Percentiles rank a stretch among this genome's conserved stretches.
phyloP scores from a whole-genome alignment of 441 rosid genomes.

The Dalechampia spathulata region DNA sequence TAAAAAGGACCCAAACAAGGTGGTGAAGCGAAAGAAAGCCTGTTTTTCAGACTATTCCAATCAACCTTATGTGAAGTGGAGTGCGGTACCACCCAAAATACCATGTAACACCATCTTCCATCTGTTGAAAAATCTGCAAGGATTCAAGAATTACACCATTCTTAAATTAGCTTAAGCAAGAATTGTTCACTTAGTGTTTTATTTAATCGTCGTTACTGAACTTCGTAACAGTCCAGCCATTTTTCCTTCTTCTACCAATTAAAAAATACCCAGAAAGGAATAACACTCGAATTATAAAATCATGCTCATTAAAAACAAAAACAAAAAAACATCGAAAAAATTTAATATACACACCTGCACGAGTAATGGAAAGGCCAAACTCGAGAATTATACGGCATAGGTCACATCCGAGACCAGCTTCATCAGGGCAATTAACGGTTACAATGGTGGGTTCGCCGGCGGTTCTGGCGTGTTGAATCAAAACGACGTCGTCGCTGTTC shows the following conservation, averaged over 20 bases:
- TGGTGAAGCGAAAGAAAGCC: constrained; percentile 52
- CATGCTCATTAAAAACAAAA: too few relatives aligned
- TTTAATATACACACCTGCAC: constrained; percentile 41
- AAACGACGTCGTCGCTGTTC: constrained; percentile 42
- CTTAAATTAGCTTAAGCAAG: too few relatives aligned
- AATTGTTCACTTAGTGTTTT: too few relatives aligned
- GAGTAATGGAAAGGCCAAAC: constrained; percentile 64
- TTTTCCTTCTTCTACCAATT: background rate
- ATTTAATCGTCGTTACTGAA: background rate
- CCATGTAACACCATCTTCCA: constrained; percentile 82
- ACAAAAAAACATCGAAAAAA: too few relatives aligned
- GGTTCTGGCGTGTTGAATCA: constrained; percentile 42
- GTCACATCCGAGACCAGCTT: constrained; percentile 72
- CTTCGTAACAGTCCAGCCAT: background rate
- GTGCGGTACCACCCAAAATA: constrained; percentile 72
- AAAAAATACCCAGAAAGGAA: background rate
- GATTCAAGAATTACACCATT: background rate
- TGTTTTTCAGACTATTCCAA: constrained; percentile 64
- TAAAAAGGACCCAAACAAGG: constrained; percentile 38
- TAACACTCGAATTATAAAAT: too few relatives aligned
- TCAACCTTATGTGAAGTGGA: constrained; percentile 31
- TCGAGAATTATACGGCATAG: constrained; percentile 66
- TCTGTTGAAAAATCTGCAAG: constrained; percentile 73
- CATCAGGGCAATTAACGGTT: constrained; percentile 77
- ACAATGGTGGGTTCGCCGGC: constrained; percentile 50